Base-by-base conservation (phyloP, 805 yeast genomes). In the Saccharomyces jurei region DNA sequence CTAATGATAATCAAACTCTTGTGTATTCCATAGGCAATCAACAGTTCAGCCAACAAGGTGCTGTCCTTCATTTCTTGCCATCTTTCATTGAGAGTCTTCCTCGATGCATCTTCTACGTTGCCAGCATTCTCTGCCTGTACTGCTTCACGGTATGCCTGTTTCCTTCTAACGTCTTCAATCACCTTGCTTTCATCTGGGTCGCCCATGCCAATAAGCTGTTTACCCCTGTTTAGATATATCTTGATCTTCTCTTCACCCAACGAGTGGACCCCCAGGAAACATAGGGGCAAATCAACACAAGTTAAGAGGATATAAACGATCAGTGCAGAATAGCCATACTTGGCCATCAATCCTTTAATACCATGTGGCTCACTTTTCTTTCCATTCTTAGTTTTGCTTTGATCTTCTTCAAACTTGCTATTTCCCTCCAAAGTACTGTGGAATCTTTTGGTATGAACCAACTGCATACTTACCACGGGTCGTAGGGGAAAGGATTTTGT, bases 21-120 rank as follows among this genome's bases (percentile, higher is more conserved):
- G 74, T 94, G 98, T 49, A 94, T 74, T 2, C 96, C 96, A 68
- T 94, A 94, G 0, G 98, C 98, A 52, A 94, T 79, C 11, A 87
- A 83, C 61, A 89, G 82, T 70, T 92, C 97, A 0, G 97, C 86
- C 77, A 88, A 67, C 65, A 89, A 67, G 54, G 84, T 76, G 6
- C 69, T 63, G 29, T 67, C 64, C 52, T 64, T 68, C 46, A 65
- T 48, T 17, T 55, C 52, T 48, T 59, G 59, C 73, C 73, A 68
- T 62, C 55, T 60, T 8, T 52, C 56, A 13, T 56, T 55, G 29
- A 56, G 52, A 14, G 47, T 50, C 46, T 63, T 54, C 31, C 60
- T 32, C 28, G 53, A 49, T 22, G 52, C 50, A n/a, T 49, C 52
- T 22, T 17, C 44, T 9, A 36, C 25, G 1, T 57, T 59, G 1